A percentile compares a stretch with the other conserved stretches of the same genome.
These are phyloP conservation scores for Glomus cerebriforme DNA, from an alignment of 192 early-diverging fungal genomes.

Conservation along the genomic window DNA sequence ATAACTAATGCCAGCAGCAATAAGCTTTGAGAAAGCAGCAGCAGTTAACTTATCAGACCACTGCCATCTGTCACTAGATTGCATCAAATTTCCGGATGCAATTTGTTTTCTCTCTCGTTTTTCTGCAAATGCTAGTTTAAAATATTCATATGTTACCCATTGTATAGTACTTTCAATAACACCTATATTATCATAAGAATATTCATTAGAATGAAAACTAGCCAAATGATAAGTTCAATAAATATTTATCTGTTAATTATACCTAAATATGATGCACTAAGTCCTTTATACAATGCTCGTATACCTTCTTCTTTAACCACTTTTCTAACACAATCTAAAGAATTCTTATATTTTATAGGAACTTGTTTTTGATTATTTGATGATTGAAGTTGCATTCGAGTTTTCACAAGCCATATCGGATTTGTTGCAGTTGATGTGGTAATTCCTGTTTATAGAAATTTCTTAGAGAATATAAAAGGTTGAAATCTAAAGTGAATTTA, in stretches of 20 bases:
- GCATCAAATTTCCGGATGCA: conserved; percentile 1
- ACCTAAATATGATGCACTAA: conserved; percentile 87
- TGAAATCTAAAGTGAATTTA: neutral
- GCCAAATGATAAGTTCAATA: neutral
- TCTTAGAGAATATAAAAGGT: neutral
- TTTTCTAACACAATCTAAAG: conserved; percentile 68
- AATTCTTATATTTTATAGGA: conserved; percentile 67
- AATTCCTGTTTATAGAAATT: conserved; percentile 45
- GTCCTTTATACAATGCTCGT: conserved; percentile 83
- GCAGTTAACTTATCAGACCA: conserved; percentile 85
- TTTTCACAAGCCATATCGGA: conserved; percentile 98
- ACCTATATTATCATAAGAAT: conserved; percentile 47
- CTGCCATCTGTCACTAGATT: conserved; percentile 42
- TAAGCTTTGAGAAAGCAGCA: conserved; percentile 83
- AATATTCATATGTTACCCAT: conserved; percentile 94
- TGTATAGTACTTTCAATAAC: conserved; percentile 90
- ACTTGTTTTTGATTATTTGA: neutral
- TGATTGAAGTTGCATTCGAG: conserved; percentile 87
- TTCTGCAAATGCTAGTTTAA: conserved; percentile 61
- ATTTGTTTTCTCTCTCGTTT: conserved; percentile 10
- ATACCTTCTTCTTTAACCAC: conserved; percentile 83
- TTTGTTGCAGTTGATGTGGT: conserved; percentile 84
- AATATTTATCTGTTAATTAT: neutral
- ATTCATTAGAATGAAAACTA: no score
- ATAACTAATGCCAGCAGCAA: conserved; percentile 87